A percentile compares a stretch with the other conserved stretches of the same genome.
Evolutionary conservation across 306 rosid species (phyloP).

Genomic region (Acacia melanoxylon): DNA sequence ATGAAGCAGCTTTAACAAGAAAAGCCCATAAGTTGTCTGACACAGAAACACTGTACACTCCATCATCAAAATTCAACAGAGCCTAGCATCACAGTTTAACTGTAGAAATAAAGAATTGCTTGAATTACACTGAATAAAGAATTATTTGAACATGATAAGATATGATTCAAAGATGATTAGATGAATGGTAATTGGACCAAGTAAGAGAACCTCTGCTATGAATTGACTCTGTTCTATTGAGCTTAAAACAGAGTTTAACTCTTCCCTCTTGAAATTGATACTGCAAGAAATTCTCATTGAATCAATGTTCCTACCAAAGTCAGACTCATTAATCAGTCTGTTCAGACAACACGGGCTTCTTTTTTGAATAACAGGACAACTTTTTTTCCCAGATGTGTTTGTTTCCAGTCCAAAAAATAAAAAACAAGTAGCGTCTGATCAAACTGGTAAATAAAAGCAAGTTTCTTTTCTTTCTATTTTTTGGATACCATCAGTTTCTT

Average conservation of each 20-base stretch:
- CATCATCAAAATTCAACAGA: conserved; percentile 8
- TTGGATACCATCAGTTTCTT: no score
- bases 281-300: neutral
- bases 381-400: neutral
- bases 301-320: neutral
- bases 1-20: conserved; percentile 27
- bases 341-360: neutral
- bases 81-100: neutral
- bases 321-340: neutral
- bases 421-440: neutral
- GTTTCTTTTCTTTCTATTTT: no score
- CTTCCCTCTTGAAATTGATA: neutral
- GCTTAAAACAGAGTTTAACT: neutral
- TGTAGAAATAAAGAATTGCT: neutral
- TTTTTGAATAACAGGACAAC: neutral
- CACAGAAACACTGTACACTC: conserved; percentile 18
- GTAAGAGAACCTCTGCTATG: neutral
- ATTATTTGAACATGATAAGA: neutral
- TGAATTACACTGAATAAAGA: neutral
- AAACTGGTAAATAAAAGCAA: neutral
- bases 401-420: neutral
- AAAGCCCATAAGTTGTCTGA: conserved; percentile 24
- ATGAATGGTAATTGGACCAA: neutral
- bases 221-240: neutral
- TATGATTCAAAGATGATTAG: neutral